These are phyloP conservation scores for Aspergillus diversus DNA, from an alignment of 495 filamentous ascomycete genomes.

Conservation along the genomic window DNA sequence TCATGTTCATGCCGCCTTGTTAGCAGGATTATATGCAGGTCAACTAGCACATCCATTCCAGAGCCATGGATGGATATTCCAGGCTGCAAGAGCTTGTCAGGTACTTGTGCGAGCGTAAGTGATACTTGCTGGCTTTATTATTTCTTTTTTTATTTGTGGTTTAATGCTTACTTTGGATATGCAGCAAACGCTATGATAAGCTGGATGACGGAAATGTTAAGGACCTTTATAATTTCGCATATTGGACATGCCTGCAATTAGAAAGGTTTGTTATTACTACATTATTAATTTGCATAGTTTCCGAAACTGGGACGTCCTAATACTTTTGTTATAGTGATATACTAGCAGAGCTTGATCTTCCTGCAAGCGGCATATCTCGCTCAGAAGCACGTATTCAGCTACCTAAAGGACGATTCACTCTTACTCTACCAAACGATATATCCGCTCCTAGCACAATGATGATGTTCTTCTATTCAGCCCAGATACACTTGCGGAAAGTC, in stretches of 20 bases:
- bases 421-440: conserved; percentile 39
- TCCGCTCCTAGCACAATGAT: conserved; percentile 46
- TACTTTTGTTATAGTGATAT: conserved; percentile 68
- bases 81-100: conserved; percentile 75
- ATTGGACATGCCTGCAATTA: conserved; percentile 92
- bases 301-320: too few species aligned
- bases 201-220: conserved; percentile 30
- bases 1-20: conserved; percentile 82
- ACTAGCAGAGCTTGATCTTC: conserved; percentile 82
- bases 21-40: conserved; percentile 86
- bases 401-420: conserved; percentile 51
- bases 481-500: conserved; percentile 82
- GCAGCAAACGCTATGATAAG: conserved; percentile 41
- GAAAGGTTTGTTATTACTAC: conserved; percentile 67
- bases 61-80: conserved; percentile 84
- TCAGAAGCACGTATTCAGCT: conserved; percentile 70
- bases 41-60: conserved; percentile 87
- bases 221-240: conserved; percentile 74
- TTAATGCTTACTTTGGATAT: neutral
- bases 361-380: conserved; percentile 76
- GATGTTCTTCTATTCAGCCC: conserved; percentile 81
- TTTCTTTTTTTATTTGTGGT: neutral
- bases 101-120: conserved; percentile 78
- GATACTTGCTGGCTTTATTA: neutral
- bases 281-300: neutral